These are phyloP conservation scores for Volvox carteri DNA, from an alignment of 163 green algal genomes.

Conservation along the genomic window DNA sequence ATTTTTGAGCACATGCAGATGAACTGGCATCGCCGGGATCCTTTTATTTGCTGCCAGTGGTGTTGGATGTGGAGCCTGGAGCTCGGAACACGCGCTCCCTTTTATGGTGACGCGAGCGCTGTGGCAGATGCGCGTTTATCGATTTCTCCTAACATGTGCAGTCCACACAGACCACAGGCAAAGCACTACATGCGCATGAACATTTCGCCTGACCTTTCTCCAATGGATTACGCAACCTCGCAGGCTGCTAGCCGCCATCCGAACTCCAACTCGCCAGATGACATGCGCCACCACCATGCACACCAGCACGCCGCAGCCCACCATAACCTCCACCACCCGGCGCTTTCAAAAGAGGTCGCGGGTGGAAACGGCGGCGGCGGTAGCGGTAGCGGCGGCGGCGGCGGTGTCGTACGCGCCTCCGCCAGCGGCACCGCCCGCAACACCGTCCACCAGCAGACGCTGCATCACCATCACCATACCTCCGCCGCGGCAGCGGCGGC, in stretches of 20 bases:
- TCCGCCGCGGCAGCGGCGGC: not conserved
- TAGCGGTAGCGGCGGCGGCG: not conserved
- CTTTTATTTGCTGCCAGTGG: too few species aligned
- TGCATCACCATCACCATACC: not conserved
- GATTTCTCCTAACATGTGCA: too few species aligned
- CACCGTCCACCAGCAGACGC: not conserved
- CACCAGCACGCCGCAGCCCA: not conserved
- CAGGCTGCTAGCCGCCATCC: slow-evolving; percentile 41
- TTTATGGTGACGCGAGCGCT: too few species aligned
- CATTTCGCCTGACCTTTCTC: too few species aligned
- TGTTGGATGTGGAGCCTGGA: too few species aligned
- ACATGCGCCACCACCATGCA: not conserved
- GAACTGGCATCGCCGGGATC: too few species aligned
- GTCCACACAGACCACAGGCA: too few species aligned
- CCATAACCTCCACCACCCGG: slow-evolving; percentile 6
- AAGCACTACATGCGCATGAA: too few species aligned
- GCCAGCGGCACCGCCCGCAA: slow-evolving; percentile 11
- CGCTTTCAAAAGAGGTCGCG: not conserved
- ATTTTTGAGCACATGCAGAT: too few species aligned
- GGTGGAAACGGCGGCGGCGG: not conserved
- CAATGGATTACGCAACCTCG: too few species aligned
- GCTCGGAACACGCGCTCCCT: too few species aligned
- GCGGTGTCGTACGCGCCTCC: not conserved
- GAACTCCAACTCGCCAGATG: not conserved
- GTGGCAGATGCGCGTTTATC: too few species aligned